A percentile compares a stretch with the other conserved stretches of the same genome.
These are phyloP conservation scores for Collybiopsis confluens DNA, from an alignment of 768 basidiomycete species.

Conservation along the genomic window DNA sequence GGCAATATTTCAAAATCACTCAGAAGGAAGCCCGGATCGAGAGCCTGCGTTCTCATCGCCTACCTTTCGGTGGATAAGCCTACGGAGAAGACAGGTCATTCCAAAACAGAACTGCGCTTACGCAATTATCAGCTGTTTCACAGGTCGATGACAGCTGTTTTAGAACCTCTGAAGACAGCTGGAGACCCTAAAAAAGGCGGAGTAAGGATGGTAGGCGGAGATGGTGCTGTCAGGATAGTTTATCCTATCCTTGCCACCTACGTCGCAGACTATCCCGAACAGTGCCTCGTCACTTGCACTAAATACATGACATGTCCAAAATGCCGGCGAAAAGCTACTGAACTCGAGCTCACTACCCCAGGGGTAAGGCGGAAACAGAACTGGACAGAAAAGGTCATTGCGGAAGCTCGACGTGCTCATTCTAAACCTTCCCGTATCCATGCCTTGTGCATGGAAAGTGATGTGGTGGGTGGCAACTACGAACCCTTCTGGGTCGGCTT, in stretches of 20 bases:
- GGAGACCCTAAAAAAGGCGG: conserved; percentile 2
- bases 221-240: conserved; percentile 1
- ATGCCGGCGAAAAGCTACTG: background rate
- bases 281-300: background rate
- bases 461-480: background rate
- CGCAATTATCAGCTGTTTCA: background rate
- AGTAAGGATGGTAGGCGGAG: conserved; percentile 7
- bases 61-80: background rate
- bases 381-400: background rate
- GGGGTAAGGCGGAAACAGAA: background rate
- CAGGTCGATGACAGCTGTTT: background rate
- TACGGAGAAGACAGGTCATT: background rate
- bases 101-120: background rate
- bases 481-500: conserved; percentile 39
- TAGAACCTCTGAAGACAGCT: background rate
- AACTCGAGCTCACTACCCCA: background rate
- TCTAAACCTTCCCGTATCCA: too few species aligned
- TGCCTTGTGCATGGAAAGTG: background rate
- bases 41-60: background rate
- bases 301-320: background rate
- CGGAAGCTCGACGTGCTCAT: background rate
- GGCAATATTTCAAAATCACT: conserved; percentile 25
- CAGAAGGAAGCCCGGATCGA: conserved; percentile 9
- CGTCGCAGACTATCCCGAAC: conserved; percentile 7
- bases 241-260: conserved; percentile 9